Percentiles rank a stretch among this genome's conserved stretches.
Evolutionary conservation across 1,139 yeast species (phyloP).

Genomic region (Magnusiomyces fungicola): DNA sequence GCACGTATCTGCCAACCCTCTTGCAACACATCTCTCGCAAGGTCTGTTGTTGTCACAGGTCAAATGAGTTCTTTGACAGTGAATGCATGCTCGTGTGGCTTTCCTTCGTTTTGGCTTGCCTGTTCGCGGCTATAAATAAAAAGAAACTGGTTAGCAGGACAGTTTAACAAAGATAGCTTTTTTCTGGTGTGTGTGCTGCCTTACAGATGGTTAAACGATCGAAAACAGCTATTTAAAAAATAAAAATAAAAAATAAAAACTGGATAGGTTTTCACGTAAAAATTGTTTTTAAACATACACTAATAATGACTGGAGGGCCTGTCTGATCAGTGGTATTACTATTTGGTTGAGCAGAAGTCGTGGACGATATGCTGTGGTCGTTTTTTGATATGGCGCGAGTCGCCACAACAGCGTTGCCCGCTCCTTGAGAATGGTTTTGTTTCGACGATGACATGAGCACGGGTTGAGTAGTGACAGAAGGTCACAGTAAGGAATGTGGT

Average conservation of each 20-base stretch:
- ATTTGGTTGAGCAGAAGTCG: not conserved
- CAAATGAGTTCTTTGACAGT: conserved; percentile 84
- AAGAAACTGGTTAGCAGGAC: not conserved
- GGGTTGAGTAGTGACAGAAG: too few relatives aligned
- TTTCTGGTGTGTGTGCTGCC: not conserved
- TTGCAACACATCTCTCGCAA: conserved; percentile 66
- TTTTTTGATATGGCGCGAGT: not conserved
- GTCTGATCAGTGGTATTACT: too few relatives aligned
- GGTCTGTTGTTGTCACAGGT: conserved; percentile 81
- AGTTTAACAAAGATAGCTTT: not conserved
- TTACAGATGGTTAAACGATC: too few relatives aligned
- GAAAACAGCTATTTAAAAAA: too few relatives aligned
- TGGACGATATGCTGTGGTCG: not conserved
- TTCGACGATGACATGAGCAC: too few relatives aligned
- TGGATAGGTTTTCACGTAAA: too few relatives aligned
- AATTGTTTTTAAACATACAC: too few relatives aligned
- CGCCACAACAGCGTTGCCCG: conserved; percentile 2
- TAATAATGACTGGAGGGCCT: conserved; percentile 1
- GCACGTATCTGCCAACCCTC: conserved; percentile 64
- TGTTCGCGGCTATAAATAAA: conserved; percentile 12
- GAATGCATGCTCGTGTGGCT: conserved; percentile 82
- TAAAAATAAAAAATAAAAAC: too few relatives aligned
- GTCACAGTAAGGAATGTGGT: too few relatives aligned
- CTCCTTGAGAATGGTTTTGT: not conserved
- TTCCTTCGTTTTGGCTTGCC: conserved; percentile 40